Base-by-base conservation (phyloP, 176 grass and related monocot genomes). In the Lolium rigidum region DNA sequence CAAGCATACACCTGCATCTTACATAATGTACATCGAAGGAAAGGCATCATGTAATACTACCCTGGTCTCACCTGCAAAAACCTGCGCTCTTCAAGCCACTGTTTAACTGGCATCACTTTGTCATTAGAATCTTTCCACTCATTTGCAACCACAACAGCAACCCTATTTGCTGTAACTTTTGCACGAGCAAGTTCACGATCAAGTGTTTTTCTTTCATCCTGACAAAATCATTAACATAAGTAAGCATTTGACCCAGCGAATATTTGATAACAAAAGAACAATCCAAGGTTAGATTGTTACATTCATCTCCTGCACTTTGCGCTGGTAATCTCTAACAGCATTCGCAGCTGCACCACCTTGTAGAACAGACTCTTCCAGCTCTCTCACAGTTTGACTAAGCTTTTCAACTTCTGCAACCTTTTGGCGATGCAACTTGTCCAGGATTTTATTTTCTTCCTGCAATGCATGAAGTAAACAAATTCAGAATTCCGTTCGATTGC, bases 41-140 rank as follows among this genome's bases (percentile, higher is more conserved):
- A 79, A 75, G 69, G 24, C 51, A 86, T 38, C 35, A 77, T 86
- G 43, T 18, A 72, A 91, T 87, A 22, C 49, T 18, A 76, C 7
- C 49, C 50, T 6, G 26, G 41, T 62, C 86, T 80, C 70, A 96
- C 94, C 86, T 99, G 97, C 87, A 99, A 75, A 82, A 99, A 97
- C 81, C 97, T 93, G 21, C 97, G 90, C 28, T 99, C 97, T 85
- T 99, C 97, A 61, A 99, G 94, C 97, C 97, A 99, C 74, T 99
- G 94, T 91, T 91, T 99, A 59, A 99, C 97, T 51, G 97, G 97
- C 97, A 99, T 99, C 28, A 99, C 97, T 90, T 99, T 99, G 80
- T 99, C 97, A 90, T 93, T 99, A 68, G 94, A 93, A 94, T 99
- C 97, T 88, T 99, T 99, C 97, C 97, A 99, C 75, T 99, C 97